Conservation (phyloP, 2,329 filamentous ascomycete genomes). For the Hypoxylon sp. region DNA sequence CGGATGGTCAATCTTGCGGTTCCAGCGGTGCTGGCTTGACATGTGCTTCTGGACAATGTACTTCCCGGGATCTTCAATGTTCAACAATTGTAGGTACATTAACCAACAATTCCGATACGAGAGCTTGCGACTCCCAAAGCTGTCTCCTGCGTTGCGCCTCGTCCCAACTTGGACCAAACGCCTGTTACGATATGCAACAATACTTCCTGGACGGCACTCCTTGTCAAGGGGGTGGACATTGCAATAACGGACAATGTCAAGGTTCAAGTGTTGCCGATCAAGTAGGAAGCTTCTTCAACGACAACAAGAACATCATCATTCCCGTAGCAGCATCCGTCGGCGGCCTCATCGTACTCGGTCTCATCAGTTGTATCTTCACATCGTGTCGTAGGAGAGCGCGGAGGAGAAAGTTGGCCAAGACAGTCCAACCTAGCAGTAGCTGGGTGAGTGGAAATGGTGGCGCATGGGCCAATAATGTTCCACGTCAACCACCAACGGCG, state of each 20-base stretch:
- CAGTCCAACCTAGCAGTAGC: constrained; percentile 47
- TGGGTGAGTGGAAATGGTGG: constrained; percentile 49
- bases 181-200: constrained; percentile 84
- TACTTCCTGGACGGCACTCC: constrained; percentile 94
- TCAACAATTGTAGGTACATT: constrained; percentile 84
- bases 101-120: constrained; percentile 81
- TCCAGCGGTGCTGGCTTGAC: constrained; percentile 72
- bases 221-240: constrained; percentile 85
- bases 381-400: constrained; percentile 63
- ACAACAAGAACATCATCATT: constrained; percentile 86
- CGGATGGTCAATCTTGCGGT: constrained; percentile 82
- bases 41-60: constrained; percentile 95
- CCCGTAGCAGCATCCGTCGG: constrained; percentile 81
- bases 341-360: constrained; percentile 76
- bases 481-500: constrained; percentile 35
- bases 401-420: constrained; percentile 50
- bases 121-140: constrained; percentile 79
- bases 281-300: constrained; percentile 80
- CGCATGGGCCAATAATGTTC: constrained; percentile 37
- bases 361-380: constrained; percentile 77
- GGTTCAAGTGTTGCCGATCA: constrained; percentile 79
- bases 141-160: constrained; percentile 85
- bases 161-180: constrained; percentile 74
- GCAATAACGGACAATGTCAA: constrained; percentile 82
- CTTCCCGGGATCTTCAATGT: constrained; percentile 91